phyloP scores from a whole-genome alignment of 176 grass and related monocot genomes.

The Pontederia crassipes region DNA sequence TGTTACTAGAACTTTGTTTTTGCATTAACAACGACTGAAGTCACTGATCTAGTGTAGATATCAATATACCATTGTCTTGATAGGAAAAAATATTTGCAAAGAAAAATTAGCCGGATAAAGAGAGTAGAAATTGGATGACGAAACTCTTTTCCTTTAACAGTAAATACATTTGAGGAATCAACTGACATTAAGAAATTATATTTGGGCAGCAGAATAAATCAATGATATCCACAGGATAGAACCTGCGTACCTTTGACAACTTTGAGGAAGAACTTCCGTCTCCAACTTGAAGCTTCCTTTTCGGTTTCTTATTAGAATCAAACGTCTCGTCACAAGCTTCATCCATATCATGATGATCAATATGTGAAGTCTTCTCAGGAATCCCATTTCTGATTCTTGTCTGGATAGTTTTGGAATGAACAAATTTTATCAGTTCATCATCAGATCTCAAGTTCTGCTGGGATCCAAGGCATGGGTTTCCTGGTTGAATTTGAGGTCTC shows the following conservation, averaged over 20 bases:
- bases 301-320: constrained; percentile 19
- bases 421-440: neutral
- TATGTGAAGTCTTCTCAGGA: constrained; percentile 11
- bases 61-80: no score
- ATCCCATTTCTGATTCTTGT: constrained; percentile 16
- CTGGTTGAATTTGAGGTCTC: neutral
- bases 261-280: constrained; percentile 12
- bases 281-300: constrained; percentile 9
- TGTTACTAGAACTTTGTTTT: no score
- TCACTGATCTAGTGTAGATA: no score
- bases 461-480: neutral
- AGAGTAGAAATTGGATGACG: no score
- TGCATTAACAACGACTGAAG: no score
- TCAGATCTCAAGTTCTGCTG: constrained; percentile 18
- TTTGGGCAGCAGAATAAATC: neutral
- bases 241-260: constrained; percentile 20
- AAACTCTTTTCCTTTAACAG: neutral
- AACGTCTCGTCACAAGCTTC: constrained; percentile 1
- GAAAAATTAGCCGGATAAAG: no score
- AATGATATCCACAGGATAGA: constrained; percentile 23
- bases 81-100: no score
- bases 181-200: no score
- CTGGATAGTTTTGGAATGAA: neutral
- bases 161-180: constrained; percentile 15
- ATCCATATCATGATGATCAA: constrained; percentile 6